These are phyloP conservation scores for Penicillium italicum DNA, from an alignment of 2,329 filamentous ascomycete species.

Conservation along the genomic window DNA sequence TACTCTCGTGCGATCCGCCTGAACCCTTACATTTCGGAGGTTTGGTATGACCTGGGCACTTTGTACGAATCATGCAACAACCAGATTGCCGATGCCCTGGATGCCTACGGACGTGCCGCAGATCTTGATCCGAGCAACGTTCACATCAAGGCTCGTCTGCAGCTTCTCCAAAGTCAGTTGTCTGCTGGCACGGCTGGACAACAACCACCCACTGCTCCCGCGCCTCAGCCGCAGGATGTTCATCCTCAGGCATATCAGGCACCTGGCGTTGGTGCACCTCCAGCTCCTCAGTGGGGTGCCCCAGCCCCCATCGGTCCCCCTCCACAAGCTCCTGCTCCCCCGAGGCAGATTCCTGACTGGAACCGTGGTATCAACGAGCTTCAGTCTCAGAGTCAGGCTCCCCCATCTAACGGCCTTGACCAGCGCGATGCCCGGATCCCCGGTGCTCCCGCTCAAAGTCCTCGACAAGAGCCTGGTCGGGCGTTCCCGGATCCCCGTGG, in stretches of 20 bases:
- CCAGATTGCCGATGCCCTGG: conserved; percentile 91
- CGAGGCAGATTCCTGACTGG: conserved; percentile 59
- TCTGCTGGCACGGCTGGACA: conserved; percentile 57
- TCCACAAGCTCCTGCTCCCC: conserved; percentile 61
- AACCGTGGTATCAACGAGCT: conserved; percentile 72
- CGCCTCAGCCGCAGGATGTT: conserved; percentile 76
- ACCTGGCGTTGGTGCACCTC: conserved; percentile 74
- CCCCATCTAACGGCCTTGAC: conserved; percentile 74
- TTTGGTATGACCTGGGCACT: conserved; percentile 98
- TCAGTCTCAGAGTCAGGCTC: conserved; percentile 52
- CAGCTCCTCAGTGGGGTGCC: conserved; percentile 84
- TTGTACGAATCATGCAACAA: conserved; percentile 99
- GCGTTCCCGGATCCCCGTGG: conserved; percentile 63
- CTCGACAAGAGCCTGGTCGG: conserved; percentile 68
- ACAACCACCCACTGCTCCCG: conserved; percentile 74
- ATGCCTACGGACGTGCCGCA: conserved; percentile 90
- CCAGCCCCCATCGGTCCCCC: conserved; percentile 54
- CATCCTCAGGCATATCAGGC: conserved; percentile 92
- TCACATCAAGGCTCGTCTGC: conserved; percentile 92
- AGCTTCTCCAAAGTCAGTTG: conserved; percentile 76
- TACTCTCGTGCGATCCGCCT: conserved; percentile 94
- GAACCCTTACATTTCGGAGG: conserved; percentile 97
- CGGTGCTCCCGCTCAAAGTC: conserved; percentile 69
- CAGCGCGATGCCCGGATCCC: conserved; percentile 69
- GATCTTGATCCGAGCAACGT: conserved; percentile 90